Conservation (phyloP, 257 asterid genomes). For the Primulina tabacum region DNA sequence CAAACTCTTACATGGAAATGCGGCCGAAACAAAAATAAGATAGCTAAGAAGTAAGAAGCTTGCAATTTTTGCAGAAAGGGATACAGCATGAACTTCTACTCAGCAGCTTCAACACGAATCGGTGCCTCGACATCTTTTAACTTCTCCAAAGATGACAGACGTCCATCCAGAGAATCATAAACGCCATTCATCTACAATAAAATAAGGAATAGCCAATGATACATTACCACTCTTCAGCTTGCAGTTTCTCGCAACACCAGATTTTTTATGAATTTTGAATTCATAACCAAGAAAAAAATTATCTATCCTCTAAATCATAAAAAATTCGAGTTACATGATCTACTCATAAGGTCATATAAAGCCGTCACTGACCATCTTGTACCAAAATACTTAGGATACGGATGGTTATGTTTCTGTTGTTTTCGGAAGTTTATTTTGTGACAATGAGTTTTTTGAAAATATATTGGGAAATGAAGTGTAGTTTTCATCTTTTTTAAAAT, state of each 20-base stretch:
- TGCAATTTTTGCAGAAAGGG: background rate
- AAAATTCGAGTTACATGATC: background rate
- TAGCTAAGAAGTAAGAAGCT: background rate
- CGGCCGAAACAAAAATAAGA: background rate
- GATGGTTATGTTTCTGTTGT: background rate
- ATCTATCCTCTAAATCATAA: background rate
- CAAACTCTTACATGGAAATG: background rate
- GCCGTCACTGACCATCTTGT: background rate
- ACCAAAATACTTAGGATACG: background rate
- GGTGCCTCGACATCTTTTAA: constrained; percentile 31
- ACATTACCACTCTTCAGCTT: constrained; percentile 11
- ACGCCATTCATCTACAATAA: constrained; percentile 44
- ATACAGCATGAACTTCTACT: constrained; percentile 21
- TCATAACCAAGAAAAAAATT: background rate
- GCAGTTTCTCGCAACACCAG: background rate
- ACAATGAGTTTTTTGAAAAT: too few relatives aligned
- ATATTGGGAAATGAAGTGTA: background rate
- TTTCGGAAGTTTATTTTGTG: background rate
- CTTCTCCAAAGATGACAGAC: constrained; percentile 42
- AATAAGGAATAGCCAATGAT: background rate
- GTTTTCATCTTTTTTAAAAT: too few relatives aligned
- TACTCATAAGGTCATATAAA: too few relatives aligned
- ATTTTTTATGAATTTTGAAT: background rate
- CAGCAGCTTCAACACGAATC: constrained; percentile 31
- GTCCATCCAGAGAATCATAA: constrained; percentile 49